Evolutionary conservation across 495 filamentous ascomycete genomes (phyloP), one percentile per base, ranked within the genome.

Genomic region (Oleoguttula mirabilis): DNA sequence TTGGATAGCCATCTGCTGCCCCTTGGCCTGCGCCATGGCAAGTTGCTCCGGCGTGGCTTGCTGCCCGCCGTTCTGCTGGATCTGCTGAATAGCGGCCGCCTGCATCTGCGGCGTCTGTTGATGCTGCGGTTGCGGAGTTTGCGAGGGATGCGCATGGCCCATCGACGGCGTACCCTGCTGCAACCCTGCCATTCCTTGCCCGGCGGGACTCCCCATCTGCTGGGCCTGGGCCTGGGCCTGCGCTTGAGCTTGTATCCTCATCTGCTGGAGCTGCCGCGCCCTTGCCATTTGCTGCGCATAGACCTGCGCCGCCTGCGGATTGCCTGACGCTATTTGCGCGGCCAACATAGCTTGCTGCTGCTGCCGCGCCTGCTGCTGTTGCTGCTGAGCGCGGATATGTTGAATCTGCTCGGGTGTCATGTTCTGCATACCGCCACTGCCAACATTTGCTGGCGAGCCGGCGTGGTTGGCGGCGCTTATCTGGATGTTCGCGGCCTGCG

Each of bases 131-230:
- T n/a, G n/a, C n/a, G n/a, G n/a, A n/a, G n/a, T n/a, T n/a, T n/a
- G n/a, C n/a, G n/a, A n/a, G 3, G 47, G 47, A 21, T 50, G 47
- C 21, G 47, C 40, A 23, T 51, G 47, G n/a, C 24, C 41, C 35
- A 46, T 45, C 28, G 45, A 42, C 4, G 41, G 47, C 7, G 47
- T 50, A 2, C 8, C 16, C 19, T 27, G 25, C 16, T 11, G 35
- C 2, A 21, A n/a, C n/a, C n/a, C n/a, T n/a, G n/a, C 15, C 32
- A 35, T 35, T 35, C 32, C 27, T 30, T 30, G 8, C 10, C 11
- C 16, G 36, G 4, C 16, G 21, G 36, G 36, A 10, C 14, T 39
- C 10, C 36, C 36, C n/a, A n/a, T n/a, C n/a, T n/a, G n/a, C n/a
- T n/a, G n/a, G n/a, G n/a, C n/a, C n/a, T n/a, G n/a, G n/a, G n/a